Evolutionary conservation across 179 eudicot genomes (phyloP).

Genomic region (Silene coronaria): DNA sequence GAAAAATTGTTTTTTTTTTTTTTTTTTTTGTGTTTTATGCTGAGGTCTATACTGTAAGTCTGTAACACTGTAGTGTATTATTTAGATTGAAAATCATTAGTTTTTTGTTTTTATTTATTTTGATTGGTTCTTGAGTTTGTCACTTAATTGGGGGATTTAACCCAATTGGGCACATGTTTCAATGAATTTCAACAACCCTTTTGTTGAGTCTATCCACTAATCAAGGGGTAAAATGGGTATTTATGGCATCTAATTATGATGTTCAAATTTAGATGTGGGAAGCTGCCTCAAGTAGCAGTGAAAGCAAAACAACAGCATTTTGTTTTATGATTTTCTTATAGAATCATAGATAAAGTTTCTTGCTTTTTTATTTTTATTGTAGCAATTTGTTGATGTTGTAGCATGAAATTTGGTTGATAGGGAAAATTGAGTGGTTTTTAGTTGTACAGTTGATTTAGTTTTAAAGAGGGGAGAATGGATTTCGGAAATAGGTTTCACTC

Average conservation of each 20-base stretch:
- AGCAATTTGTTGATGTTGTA: not conserved
- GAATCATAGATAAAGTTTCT: not conserved
- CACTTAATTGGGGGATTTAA: slow-evolving; percentile 31
- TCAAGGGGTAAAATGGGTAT: slow-evolving; percentile 24
- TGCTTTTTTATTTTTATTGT: slow-evolving; percentile 4
- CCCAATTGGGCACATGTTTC: slow-evolving; percentile 31
- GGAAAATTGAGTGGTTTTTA: slow-evolving; percentile 16
- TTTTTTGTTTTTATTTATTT: not conserved
- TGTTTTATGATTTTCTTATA: slow-evolving; percentile 2
- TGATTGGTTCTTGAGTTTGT: slow-evolving; percentile 26
- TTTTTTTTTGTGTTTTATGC: not conserved
- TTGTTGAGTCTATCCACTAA: slow-evolving; percentile 32
- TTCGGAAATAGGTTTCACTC: slow-evolving; percentile 56
- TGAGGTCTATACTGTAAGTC: slow-evolving; percentile 15
- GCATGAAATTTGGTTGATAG: slow-evolving; percentile 24
- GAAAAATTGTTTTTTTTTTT: not conserved
- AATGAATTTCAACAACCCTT: slow-evolving; percentile 30
- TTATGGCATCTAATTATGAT: slow-evolving; percentile 22
- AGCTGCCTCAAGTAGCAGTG: slow-evolving; percentile 14
- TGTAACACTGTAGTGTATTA: slow-evolving; percentile 17
- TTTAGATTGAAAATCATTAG: slow-evolving; percentile 13
- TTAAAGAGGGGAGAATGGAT: slow-evolving; percentile 45
- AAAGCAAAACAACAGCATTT: slow-evolving; percentile 22
- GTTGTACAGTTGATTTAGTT: slow-evolving; percentile 7
- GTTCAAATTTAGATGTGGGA: slow-evolving; percentile 26